Evolutionary conservation across 2,329 filamentous ascomycete genomes (phyloP), one percentile per base, ranked within the genome.

Genomic region (Fusarium nurragi): DNA sequence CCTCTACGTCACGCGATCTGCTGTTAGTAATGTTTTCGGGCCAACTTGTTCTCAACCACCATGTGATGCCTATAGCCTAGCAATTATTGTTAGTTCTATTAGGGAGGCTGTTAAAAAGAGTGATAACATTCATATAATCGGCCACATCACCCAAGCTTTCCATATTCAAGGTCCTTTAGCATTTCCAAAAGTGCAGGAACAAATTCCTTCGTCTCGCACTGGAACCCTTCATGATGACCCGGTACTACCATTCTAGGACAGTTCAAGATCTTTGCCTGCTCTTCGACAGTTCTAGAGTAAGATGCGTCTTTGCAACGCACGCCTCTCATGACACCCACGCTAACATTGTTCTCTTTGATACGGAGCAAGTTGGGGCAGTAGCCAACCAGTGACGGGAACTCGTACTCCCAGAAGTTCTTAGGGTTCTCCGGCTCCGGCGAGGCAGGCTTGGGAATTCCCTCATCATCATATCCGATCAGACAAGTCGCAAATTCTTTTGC

Each of bases 281-380:
- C 28, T 34, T 60, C 55, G 10, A 60, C 30, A 1, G 46, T n/a
- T 4, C 55, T 46, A 0, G 46, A 38, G 5, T 52, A 59, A 8
- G 52, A 59, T 0, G 56, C 56, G 2, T 60, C 56, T 10, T 60
- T 60, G 1, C 38, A 60, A 0, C 56, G 18, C 0, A 39, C 14
- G 0, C 57, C 47, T 11, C 55, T 60, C 55, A 60, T 60, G 0
- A 60, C 55, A 1, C 57, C 47, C 10, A 60, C 34, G 4, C 57
- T 60, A 0, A 59, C 50, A 0, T 26, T 26, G 0, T 60, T 34
- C 0, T 60, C 47, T 0, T 54, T 60, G 0, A 60, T 32, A 0
- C 40, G 46, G 0, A 54, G 21, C 9, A 60, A 16, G 0, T 60
- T 60, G 0, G 57, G 57, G 4, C 28, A 36, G 4, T 60, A 60